Base-by-base conservation (phyloP, 148 eudicot species). In the Camellia sinensis region DNA sequence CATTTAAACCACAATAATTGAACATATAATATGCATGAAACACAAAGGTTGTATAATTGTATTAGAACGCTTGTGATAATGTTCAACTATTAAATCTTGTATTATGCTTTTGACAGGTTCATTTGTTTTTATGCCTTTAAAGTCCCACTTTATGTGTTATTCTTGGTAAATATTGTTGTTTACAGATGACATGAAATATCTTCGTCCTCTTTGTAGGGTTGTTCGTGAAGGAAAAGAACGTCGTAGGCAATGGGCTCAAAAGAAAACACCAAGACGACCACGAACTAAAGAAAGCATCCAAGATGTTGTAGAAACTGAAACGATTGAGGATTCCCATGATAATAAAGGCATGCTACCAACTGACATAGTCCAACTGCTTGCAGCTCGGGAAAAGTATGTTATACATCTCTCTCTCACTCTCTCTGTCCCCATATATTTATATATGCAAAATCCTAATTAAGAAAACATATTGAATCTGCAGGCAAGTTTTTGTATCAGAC, bases 401-500 rank as follows among this genome's bases (percentile, higher is more conserved):
- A 6, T 46, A 10, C n/a, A n/a, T 29, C 17, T 29, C 43, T 56
- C 67, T 17, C 40, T 7, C 65, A 19, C 64, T 65, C 64, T 67
- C 18, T 67, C 71, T 43, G 19, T 43, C 18, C 41, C 64, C 15
- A 29, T 62, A 0, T 21, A 9, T 21, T 4, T 41, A 22, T 12
- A 10, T 0, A 15, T 48, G 7, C 57, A 22, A 44, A 46, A 11
- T 67, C 56, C 64, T 71, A 37, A 74, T 18, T 5, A 45, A 13
- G 19, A 3, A 17, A 10, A 61, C 22, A 63, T 21, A 12, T 43
- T 57, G 59, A 63, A 18, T 78, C 4, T 91, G 82, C 91, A 93
- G 99, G 86, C 90, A 92, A 86, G 91, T 92, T 67, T 97, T 97
- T 79, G 78, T 83, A 50, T 96, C 99, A 46, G 99, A 97, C 84